Percentiles rank a stretch among this genome's conserved stretches.
Conservation (phyloP, 208 protist genomes). For the Acanthamoeba lenticulata region DNA sequence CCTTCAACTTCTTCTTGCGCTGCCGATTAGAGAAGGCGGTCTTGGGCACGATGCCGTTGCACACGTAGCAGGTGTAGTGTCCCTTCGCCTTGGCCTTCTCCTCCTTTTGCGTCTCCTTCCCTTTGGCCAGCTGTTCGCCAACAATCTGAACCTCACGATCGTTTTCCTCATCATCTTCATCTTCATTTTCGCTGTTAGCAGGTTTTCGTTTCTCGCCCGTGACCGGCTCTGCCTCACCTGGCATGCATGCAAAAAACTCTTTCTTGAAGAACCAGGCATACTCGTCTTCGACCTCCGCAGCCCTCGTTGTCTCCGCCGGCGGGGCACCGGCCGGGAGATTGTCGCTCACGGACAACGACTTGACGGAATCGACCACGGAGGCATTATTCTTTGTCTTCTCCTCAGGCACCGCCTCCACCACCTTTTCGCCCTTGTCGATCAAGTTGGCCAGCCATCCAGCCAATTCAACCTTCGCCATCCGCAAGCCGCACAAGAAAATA, state of each 20-base stretch:
- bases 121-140: background rate
- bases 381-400: background rate
- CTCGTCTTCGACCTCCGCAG: background rate
- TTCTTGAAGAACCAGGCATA: slow-evolving; percentile 41
- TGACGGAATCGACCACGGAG: too few relatives aligned
- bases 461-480: background rate
- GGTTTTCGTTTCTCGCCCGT: background rate
- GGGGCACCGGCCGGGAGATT: too few relatives aligned
- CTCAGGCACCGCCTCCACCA: background rate
- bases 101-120: background rate
- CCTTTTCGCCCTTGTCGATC: background rate
- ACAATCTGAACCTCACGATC: background rate
- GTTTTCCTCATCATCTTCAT: background rate
- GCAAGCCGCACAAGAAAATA: background rate
- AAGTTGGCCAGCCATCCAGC: background rate
- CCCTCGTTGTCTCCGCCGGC: background rate
- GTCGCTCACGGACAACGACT: too few relatives aligned
- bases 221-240: too few relatives aligned
- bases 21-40: background rate
- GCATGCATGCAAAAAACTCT: background rate
- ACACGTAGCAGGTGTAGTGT: background rate
- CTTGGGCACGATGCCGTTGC: background rate
- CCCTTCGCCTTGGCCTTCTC: background rate
- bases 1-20: slow-evolving; percentile 15
- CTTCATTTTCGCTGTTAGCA: background rate